Conservation (phyloP, 2,329 filamentous ascomycete genomes). For the Trichophyton benhamiae region DNA sequence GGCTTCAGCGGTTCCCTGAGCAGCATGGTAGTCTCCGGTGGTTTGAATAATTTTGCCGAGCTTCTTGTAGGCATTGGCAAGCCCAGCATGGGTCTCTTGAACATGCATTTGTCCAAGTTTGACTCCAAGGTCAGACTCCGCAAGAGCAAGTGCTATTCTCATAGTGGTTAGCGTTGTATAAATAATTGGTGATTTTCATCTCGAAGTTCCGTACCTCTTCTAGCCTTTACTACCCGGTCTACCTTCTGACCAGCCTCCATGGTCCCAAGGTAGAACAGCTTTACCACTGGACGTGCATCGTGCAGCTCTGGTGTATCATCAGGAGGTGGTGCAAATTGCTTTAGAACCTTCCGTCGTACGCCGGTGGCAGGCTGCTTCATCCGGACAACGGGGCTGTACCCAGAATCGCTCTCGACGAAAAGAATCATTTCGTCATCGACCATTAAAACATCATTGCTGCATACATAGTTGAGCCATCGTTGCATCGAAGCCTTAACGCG, state of each 20-base stretch:
- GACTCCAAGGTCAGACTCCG: constrained; percentile 85
- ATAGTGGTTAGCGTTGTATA: not conserved
- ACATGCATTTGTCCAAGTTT: constrained; percentile 77
- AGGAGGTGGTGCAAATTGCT: constrained; percentile 94
- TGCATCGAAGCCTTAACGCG: constrained; percentile 84
- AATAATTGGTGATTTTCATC: not conserved
- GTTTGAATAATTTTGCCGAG: constrained; percentile 88
- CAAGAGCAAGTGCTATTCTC: constrained; percentile 64
- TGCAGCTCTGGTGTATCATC: constrained; percentile 94
- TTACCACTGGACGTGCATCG: constrained; percentile 78
- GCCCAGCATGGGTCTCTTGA: constrained; percentile 79
- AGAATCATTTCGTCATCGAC: constrained; percentile 93
- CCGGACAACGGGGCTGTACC: constrained; percentile 88
- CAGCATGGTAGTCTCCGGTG: constrained; percentile 88
- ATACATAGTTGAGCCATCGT: constrained; percentile 88
- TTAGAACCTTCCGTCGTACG: constrained; percentile 85
- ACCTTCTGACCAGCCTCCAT: constrained; percentile 98
- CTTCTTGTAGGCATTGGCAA: constrained; percentile 85
- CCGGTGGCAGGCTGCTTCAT: constrained; percentile 96
- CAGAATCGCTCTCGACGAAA: constrained; percentile 98
- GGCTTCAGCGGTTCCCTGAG: constrained; percentile 90
- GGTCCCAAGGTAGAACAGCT: constrained; percentile 85
- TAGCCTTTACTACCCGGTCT: constrained; percentile 81
- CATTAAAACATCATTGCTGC: constrained; percentile 82
- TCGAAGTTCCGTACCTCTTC: constrained; percentile 54